Conservation (phyloP, 306 rosid species). For the Dicorynia guianensis region DNA sequence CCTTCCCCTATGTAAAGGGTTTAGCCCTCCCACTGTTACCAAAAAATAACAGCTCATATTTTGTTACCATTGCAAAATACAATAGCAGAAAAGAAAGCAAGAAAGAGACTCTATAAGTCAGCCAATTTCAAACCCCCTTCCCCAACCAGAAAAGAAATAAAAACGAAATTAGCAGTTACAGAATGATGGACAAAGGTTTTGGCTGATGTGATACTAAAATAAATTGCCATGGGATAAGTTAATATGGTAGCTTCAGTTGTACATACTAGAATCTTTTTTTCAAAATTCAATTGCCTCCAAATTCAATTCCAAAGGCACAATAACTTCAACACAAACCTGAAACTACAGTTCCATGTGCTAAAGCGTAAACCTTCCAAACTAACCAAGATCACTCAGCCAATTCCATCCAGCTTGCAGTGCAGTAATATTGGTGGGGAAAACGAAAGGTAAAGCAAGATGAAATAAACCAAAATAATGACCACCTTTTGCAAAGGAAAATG, state of each 20-base stretch:
- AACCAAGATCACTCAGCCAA: slow-evolving; percentile 27
- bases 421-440: slow-evolving; percentile 21
- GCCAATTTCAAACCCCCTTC: neutral
- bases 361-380: slow-evolving; percentile 37
- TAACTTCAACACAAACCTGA: slow-evolving; percentile 16
- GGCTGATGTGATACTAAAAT: neutral
- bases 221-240: slow-evolving; percentile 21
- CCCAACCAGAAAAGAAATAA: neutral
- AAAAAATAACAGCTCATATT: no score
- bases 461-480: slow-evolving; percentile 12
- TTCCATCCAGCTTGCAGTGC: slow-evolving; percentile 22
- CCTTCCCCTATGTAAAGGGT: no score
- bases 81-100: slow-evolving; percentile 15
- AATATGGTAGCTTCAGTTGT: slow-evolving; percentile 8
- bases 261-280: neutral
- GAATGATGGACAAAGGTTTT: slow-evolving; percentile 1
- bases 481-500: slow-evolving; percentile 4
- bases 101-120: neutral
- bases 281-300: slow-evolving; percentile 25
- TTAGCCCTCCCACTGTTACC: no score
- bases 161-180: neutral
- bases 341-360: slow-evolving; percentile 28
- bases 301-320: slow-evolving; percentile 16
- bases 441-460: slow-evolving; percentile 20
- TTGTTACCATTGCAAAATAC: slow-evolving; percentile 11